Evolutionary conservation across 1,139 yeast species (phyloP).

Genomic region (Candida sanyaensis): DNA sequence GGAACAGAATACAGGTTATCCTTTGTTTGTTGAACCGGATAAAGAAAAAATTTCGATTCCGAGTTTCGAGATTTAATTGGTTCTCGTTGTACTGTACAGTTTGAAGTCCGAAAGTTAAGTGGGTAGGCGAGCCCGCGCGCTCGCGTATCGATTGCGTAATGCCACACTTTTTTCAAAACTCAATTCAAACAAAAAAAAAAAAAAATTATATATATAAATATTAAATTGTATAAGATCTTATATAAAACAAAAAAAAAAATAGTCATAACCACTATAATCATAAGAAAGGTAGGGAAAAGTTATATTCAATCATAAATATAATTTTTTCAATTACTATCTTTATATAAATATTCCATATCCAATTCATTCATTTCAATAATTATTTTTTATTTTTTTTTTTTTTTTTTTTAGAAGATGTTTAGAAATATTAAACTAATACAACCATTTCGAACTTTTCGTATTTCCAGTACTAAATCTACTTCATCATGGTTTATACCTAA

Average conservation of each 20-base stretch:
- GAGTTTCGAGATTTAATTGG: not conserved
- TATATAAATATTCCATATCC: too few species aligned
- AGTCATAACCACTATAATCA: slow-evolving; percentile 1
- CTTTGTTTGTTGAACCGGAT: too few species aligned
- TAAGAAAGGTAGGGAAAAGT: too few species aligned
- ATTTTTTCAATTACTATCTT: too few species aligned
- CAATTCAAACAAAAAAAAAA: not conserved
- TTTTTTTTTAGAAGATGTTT: slow-evolving; percentile 1
- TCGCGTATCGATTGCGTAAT: slow-evolving; percentile 1
- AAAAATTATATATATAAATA: not conserved
- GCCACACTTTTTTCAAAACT: slow-evolving; percentile 4
- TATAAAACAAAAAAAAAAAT: not conserved
- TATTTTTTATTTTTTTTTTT: not conserved
- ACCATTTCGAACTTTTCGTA: slow-evolving; percentile 2
- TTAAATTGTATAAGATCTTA: not conserved
- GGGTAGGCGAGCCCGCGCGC: too few species aligned
- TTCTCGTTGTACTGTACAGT: too few species aligned
- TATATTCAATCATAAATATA: too few species aligned
- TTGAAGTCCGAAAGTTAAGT: too few species aligned
- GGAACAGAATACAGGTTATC: too few species aligned
- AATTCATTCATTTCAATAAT: too few species aligned
- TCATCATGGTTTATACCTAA: not conserved
- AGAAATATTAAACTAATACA: slow-evolving; percentile 1
- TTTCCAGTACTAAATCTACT: not conserved
- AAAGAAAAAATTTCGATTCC: not conserved